Base-by-base conservation (phyloP, 2,329 filamentous ascomycete species). In the Penicillium crustosum region DNA sequence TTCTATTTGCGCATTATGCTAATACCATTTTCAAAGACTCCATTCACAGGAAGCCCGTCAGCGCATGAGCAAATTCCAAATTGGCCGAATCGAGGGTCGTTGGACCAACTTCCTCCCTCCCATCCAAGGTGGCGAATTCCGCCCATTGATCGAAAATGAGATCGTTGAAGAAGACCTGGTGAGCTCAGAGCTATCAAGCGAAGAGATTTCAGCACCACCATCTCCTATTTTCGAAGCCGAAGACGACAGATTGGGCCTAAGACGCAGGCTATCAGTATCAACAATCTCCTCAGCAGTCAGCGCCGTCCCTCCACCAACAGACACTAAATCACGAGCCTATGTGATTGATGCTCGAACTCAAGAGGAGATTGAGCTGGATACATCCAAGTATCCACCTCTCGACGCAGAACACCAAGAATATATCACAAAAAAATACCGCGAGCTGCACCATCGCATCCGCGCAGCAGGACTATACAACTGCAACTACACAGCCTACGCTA, bases 91-190 rank as follows among this genome's bases (percentile, higher is more conserved):
- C 55, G 83, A 93, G 67, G 90, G 90, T 25, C 79, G 79, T 61
- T 97, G 93, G 93, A 78, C 78, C 57, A 96, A 96, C 73, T 94
- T 96, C 69, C 66, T 90, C 6, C 92, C 93, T 4, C 93, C 93
- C 0, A 93, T 97, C 43, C 93, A 97, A 74, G 91, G 91, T 49
- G 93, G 93, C 21, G 78, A 80, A 50, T 94, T 92, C 72, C 82
- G 86, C 61, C 74, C 76, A 39, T 78, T 78, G 47, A 75, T 80
- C 55, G 69, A 70, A 12, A 71, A 78, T 29, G 72, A 76, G 27
- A 70, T 75, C 29, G 68, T 36, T 0, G 47, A 75, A 36, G 73
- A 73, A 45, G 70, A 57, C 2, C 19, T n/a, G 6, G 9, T 21
- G 6, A 49, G 13, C 19, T 42, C 55, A 5, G 69, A 73, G 25